These are phyloP conservation scores for Fusarium lyarnte DNA, from an alignment of 2,329 filamentous ascomycete species.

Conservation along the genomic window DNA sequence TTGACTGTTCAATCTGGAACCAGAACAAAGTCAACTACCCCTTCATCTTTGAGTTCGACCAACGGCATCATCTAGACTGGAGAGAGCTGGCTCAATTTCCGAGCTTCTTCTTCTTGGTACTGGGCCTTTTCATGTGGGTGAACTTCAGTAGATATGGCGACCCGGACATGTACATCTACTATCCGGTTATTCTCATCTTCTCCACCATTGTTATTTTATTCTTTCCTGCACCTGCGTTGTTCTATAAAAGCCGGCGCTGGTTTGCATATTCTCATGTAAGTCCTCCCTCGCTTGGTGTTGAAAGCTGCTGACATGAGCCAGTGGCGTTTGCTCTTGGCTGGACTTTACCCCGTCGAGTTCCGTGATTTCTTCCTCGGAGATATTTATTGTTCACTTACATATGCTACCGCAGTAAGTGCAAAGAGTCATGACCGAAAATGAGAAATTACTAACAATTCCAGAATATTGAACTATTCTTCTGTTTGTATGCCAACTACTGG, in stretches of 20 bases:
- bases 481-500: constrained; percentile 87
- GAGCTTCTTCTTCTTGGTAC: constrained; percentile 79
- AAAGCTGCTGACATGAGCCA: constrained; percentile 49
- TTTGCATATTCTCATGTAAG: constrained; percentile 87
- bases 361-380: constrained; percentile 97
- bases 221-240: constrained; percentile 78
- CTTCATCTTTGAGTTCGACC: constrained; percentile 97
- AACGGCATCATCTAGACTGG: constrained; percentile 87
- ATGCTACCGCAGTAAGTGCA: constrained; percentile 79
- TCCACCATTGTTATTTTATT: constrained; percentile 76
- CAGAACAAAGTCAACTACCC: constrained; percentile 90
- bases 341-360: constrained; percentile 93
- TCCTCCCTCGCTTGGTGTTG: constrained; percentile 12
- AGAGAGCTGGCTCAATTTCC: constrained; percentile 87
- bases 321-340: constrained; percentile 87
- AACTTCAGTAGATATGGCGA: constrained; percentile 80
- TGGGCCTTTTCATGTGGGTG: constrained; percentile 86
- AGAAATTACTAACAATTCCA: constrained; percentile 46
- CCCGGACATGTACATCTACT: constrained; percentile 81
- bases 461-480: constrained; percentile 95
- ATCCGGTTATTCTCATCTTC: constrained; percentile 81
- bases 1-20: constrained; percentile 86
- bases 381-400: constrained; percentile 96
- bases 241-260: constrained; percentile 83
- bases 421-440: not conserved